Evolutionary conservation across 2,329 filamentous ascomycete genomes (phyloP).

Genomic region (Alternaria conjuncta): DNA sequence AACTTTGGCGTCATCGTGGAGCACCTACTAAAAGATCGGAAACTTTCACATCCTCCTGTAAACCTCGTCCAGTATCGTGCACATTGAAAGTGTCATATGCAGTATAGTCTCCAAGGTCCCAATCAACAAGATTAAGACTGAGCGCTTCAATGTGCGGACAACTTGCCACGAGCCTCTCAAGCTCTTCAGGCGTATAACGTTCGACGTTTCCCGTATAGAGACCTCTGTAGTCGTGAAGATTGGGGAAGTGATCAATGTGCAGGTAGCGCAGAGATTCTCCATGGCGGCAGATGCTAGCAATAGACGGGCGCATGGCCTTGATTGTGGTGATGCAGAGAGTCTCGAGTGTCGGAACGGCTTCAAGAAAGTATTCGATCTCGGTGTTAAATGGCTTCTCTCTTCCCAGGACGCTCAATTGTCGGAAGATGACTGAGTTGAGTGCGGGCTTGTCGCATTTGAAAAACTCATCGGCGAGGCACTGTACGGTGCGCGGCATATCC

Average conservation of each 20-base stretch:
- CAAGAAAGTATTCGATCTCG: neutral
- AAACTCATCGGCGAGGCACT: neutral
- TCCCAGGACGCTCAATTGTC: neutral
- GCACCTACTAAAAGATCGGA: neutral
- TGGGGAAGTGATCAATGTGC: neutral
- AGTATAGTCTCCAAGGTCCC: neutral
- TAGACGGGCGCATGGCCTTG: neutral
- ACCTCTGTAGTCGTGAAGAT: neutral
- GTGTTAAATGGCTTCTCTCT: neutral
- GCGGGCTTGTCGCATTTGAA: neutral
- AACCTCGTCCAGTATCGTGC: neutral
- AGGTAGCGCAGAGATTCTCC: neutral
- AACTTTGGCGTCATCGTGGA: neutral
- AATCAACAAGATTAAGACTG: neutral
- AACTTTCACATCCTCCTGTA: neutral
- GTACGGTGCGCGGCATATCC: neutral
- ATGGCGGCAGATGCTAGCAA: neutral
- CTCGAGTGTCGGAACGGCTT: neutral
- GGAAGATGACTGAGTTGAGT: neutral
- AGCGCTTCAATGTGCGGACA: neutral
- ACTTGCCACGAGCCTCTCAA: neutral
- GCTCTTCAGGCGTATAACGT: neutral
- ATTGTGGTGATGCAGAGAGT: neutral
- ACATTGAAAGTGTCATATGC: neutral
- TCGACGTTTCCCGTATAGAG: neutral